phyloP scores from a whole-genome alignment of 208 protist genomes.

The Leishmania turanica region DNA sequence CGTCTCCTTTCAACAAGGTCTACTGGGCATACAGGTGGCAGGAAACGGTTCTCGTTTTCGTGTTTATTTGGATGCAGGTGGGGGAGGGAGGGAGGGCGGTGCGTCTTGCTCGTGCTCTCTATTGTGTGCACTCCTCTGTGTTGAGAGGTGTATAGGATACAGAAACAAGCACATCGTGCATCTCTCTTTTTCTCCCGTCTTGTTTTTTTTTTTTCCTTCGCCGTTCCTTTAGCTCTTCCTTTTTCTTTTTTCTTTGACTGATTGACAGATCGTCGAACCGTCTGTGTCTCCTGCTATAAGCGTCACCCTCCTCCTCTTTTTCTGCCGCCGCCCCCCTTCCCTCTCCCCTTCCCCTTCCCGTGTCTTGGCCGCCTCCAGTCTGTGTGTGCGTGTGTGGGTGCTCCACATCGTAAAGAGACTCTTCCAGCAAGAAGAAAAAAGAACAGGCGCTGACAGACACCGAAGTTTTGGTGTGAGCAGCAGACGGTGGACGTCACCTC shows the following conservation, averaged over 20 bases:
- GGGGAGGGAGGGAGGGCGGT: too few species aligned
- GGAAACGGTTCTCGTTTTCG: neutral
- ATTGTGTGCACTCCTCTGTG: neutral
- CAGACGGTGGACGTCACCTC: neutral
- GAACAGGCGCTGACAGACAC: neutral
- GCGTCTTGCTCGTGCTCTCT: neutral
- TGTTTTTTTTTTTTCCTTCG: neutral
- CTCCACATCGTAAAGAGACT: neutral
- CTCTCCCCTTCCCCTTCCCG: neutral
- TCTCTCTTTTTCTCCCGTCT: neutral
- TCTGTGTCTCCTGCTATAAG: neutral
- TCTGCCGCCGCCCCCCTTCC: neutral
- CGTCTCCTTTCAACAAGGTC: neutral
- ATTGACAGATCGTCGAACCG: neutral
- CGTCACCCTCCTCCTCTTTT: neutral
- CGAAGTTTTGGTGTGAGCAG: neutral
- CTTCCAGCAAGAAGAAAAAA: neutral
- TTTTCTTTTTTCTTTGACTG: neutral
- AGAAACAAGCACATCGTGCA: neutral
- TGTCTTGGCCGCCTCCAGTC: neutral
- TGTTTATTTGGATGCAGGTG: neutral
- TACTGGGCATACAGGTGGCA: neutral
- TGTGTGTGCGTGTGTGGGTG: neutral
- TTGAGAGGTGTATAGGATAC: neutral
- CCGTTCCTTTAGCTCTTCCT: too few species aligned